Base-by-base conservation (phyloP, 139 green algal species). In the Chlamydomonas sphaeroides region DNA sequence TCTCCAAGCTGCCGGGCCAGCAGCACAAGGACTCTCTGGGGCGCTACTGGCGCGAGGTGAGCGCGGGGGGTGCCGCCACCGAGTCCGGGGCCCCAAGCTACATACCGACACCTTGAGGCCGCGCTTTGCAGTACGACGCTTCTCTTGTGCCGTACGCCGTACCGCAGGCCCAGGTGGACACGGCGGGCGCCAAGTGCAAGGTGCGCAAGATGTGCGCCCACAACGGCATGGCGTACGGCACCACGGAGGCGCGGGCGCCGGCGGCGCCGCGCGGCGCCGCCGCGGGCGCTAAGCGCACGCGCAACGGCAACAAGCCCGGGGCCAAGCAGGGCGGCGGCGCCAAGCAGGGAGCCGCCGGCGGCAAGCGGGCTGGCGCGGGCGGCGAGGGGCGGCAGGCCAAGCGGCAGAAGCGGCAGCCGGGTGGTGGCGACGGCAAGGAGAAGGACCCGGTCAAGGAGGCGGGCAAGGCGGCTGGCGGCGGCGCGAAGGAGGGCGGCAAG, bases 141-240 rank as follows among this genome's bases (percentile, higher is more conserved):
- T n/a, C n/a, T n/a, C n/a, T n/a, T n/a, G n/a, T n/a, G n/a, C n/a
- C n/a, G n/a, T n/a, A n/a, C n/a, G n/a, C n/a, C n/a, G n/a, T n/a
- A n/a, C n/a, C n/a, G n/a, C n/a, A n/a, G n/a, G n/a, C n/a, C n/a
- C n/a, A 30, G 38, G 39, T 70, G 65, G 2, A 53, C 26, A 17
- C 15, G 61, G n/a, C 11, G 11, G 59, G 28, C 28, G 5, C 11
- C 28, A 21, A 21, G 17, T 79, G 80, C 30, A 79, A 83, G 48
- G 73, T 89, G 18, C 85, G 85, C 25, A 89, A 86, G 73, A 89
- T 89, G 85, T 79, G 68, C 3, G 53, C 41, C 20, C 85, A 89
- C 73, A 76, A 72, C 51, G 85, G 79, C 23, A 32, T 79, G 36
- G 65, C 73, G 17, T 89, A 77, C 41, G 79, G 74, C 48, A 42